Conservation (phyloP, 768 basidiomycete genomes). For the Mycena vulgaris region DNA sequence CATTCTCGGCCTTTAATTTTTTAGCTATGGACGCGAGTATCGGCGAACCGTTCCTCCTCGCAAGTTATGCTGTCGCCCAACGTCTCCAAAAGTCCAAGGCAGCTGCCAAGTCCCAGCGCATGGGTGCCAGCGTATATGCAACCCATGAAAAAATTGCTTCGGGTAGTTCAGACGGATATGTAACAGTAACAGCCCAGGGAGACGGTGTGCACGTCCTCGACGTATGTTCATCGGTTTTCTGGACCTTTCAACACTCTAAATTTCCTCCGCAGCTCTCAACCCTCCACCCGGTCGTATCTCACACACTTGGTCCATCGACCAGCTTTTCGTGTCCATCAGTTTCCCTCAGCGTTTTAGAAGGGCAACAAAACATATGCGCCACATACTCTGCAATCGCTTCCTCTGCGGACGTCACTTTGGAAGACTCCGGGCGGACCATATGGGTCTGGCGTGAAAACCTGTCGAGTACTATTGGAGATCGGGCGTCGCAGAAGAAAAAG, state of each 20-base stretch:
- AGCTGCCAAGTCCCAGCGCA: conserved; percentile 33
- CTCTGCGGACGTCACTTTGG: conserved; percentile 60
- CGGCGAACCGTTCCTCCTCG: conserved; percentile 58
- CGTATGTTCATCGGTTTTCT: conserved; percentile 58
- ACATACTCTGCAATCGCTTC: conserved; percentile 71
- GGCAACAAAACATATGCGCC: conserved; percentile 56
- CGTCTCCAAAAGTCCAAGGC: conserved; percentile 38
- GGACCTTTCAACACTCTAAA: background rate
- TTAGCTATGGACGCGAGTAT: conserved; percentile 38
- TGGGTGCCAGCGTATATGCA: conserved; percentile 50
- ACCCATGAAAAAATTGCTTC: conserved; percentile 49
- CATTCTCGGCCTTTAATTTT: conserved; percentile 8
- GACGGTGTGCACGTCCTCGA: conserved; percentile 86
- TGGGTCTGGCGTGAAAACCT: conserved; percentile 75
- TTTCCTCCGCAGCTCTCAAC: conserved; percentile 65
- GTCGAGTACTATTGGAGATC: conserved; percentile 52
- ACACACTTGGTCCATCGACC: conserved; percentile 78
- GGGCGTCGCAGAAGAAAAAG: conserved; percentile 58
- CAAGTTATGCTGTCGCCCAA: conserved; percentile 50
- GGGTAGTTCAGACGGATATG: conserved; percentile 66
- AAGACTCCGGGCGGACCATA: conserved; percentile 64
- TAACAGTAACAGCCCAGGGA: conserved; percentile 77
- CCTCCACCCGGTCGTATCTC: conserved; percentile 76
- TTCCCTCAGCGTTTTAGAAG: conserved; percentile 53
- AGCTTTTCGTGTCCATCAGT: conserved; percentile 73